Conservation (phyloP, 768 basidiomycete genomes). For the Auricularia sp. region DNA sequence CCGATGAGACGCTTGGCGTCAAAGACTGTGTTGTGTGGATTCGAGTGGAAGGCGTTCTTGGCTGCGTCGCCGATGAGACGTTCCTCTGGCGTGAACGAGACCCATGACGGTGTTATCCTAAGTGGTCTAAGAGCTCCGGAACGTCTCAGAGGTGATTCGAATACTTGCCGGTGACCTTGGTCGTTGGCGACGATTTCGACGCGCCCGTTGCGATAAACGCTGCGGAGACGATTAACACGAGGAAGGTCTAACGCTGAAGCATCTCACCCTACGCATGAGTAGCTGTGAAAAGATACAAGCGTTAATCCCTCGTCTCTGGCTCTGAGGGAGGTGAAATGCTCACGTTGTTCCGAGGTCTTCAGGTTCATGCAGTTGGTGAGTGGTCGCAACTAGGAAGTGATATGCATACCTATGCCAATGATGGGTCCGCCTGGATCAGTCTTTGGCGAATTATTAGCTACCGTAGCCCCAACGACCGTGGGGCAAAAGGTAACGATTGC, state of each 20-base stretch:
- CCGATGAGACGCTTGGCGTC: slow-evolving; percentile 38
- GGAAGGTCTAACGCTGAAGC: not conserved
- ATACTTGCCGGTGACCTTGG: slow-evolving; percentile 2
- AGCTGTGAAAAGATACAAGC: not conserved
- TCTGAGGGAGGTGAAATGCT: not conserved
- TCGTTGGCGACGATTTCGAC: slow-evolving; percentile 10
- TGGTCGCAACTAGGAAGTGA: not conserved
- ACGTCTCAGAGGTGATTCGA: not conserved
- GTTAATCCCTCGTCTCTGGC: not conserved
- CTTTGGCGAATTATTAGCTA: not conserved
- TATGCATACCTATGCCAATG: slow-evolving; percentile 9
- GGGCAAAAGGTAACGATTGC: slow-evolving; percentile 6
- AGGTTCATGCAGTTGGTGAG: not conserved
- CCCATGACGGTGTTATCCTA: slow-evolving; percentile 11
- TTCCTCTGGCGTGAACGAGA: slow-evolving; percentile 8
- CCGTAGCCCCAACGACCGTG: not conserved
- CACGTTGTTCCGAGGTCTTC: slow-evolving; percentile 11
- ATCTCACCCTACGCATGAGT: slow-evolving; percentile 11
- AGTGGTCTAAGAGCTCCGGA: not conserved
- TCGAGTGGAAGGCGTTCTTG: slow-evolving; percentile 40
- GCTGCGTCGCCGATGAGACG: slow-evolving; percentile 36
- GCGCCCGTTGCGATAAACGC: slow-evolving; percentile 1
- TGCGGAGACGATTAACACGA: not conserved
- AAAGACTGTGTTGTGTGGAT: slow-evolving; percentile 39
- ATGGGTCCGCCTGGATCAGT: not conserved